Evolutionary conservation across 352 stramenopile species (phyloP).

Genomic region (Halophytophthora polymorphica): DNA sequence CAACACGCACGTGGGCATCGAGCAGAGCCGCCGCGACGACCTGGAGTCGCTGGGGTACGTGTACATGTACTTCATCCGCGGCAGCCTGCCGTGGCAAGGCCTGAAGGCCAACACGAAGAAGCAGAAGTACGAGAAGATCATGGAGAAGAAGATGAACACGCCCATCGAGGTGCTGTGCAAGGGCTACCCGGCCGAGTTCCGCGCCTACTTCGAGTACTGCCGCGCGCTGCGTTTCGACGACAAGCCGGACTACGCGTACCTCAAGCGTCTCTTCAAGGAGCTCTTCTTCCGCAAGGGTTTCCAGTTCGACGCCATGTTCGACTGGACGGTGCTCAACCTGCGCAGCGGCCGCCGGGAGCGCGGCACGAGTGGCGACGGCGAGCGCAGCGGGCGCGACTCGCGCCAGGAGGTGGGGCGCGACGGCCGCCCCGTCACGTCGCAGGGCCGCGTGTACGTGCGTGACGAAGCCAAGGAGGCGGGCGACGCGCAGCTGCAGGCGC

Average conservation of each 20-base stretch:
- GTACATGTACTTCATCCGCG: conserved; percentile 93
- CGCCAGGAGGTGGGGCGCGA: conserved; percentile 47
- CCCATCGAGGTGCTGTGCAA: conserved; percentile 92
- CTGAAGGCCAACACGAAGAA: conserved; percentile 95
- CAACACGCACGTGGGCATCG: conserved; percentile 98
- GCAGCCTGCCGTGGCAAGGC: conserved; percentile 97
- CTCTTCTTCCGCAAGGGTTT: conserved; percentile 99
- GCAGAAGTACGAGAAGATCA: conserved; percentile 98
- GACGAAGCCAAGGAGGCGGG: conserved; percentile 61
- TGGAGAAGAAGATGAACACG: conserved; percentile 98
- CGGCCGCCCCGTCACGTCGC: conserved; percentile 48
- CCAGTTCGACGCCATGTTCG: conserved; percentile 99
- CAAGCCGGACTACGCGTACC: conserved; percentile 87
- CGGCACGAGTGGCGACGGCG: conserved; percentile 55
- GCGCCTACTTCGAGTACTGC: conserved; percentile 96
- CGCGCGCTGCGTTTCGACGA: conserved; percentile 84
- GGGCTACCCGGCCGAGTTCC: conserved; percentile 95
- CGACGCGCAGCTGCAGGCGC: conserved; percentile 40
- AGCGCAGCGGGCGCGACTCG: conserved; percentile 61
- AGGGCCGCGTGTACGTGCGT: conserved; percentile 61
- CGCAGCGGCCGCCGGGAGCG: conserved; percentile 64
- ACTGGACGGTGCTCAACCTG: conserved; percentile 96
- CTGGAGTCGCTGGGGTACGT: conserved; percentile 96
- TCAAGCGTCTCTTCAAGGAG: conserved; percentile 98
- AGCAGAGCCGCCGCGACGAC: conserved; percentile 97